These are phyloP conservation scores for Gossypium schwendimanii DNA, from an alignment of 441 rosid genomes.

Conservation along the genomic window DNA sequence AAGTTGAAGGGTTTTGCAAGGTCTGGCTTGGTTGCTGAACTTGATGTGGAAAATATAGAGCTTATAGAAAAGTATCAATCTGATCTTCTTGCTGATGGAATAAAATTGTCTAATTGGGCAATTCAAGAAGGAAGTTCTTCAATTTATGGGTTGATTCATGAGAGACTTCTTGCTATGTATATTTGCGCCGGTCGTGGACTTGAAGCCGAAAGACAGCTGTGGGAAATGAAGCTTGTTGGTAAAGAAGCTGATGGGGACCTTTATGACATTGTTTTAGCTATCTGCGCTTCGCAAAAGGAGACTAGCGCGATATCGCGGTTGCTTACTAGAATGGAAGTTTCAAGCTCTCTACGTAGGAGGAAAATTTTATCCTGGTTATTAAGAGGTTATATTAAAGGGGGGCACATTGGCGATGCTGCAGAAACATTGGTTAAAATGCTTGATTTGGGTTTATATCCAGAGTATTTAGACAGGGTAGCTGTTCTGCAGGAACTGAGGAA, in stretches of 20 bases:
- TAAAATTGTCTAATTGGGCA: conserved; percentile 57
- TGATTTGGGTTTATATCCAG: conserved; percentile 69
- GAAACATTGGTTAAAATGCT: conserved; percentile 60
- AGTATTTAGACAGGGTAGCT: conserved; percentile 70
- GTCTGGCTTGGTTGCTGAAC: conserved; percentile 49
- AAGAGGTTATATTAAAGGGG: conserved; percentile 85
- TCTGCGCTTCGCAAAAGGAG: conserved; percentile 81
- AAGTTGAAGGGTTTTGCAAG: conserved; percentile 56
- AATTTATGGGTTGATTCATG: conserved; percentile 55
- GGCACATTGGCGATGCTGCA: conserved; percentile 66
- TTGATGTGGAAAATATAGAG: conserved; percentile 40
- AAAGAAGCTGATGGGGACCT: conserved; percentile 74
- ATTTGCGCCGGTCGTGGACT: conserved; percentile 73
- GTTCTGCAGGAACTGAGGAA: conserved; percentile 80
- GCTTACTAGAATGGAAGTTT: conserved; percentile 47
- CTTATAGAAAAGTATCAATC: conserved; percentile 64
- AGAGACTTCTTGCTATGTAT: conserved; percentile 83
- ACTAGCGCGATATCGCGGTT: conserved; percentile 45
- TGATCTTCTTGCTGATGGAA: conserved; percentile 56
- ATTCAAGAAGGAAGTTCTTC: conserved; percentile 54
- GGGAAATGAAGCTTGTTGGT: conserved; percentile 85
- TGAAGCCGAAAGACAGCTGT: conserved; percentile 76
- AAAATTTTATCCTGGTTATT: conserved; percentile 72
- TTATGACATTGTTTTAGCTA: conserved; percentile 71
- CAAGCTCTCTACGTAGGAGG: conserved; percentile 40